Conservation (phyloP, 345 rosid genomes). For the Balakata baccata region DNA sequence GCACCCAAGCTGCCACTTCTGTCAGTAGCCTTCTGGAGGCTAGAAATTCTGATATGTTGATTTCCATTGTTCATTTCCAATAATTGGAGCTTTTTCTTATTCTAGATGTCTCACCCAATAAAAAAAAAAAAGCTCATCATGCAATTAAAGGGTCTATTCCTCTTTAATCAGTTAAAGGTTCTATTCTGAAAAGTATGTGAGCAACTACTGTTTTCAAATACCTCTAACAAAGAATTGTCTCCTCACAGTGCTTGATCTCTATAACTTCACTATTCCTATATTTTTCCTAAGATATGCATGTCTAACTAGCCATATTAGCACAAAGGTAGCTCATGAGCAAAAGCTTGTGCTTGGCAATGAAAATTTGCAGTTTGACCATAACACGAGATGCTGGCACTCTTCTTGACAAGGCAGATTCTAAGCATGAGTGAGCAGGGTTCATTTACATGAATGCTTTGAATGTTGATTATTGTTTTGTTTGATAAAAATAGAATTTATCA, state of each 20-base stretch:
- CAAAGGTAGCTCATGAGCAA: neutral
- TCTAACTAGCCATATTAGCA: neutral
- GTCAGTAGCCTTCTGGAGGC: neutral
- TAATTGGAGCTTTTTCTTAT: neutral
- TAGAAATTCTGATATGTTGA: neutral
- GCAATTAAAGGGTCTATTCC: neutral
- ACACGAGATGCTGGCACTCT: constrained; percentile 4
- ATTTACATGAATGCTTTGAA: too few species aligned
- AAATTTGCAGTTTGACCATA: neutral
- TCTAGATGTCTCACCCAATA: neutral
- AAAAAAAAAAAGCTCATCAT: neutral
- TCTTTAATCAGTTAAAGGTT: neutral
- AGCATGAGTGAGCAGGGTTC: too few species aligned
- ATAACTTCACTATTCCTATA: neutral
- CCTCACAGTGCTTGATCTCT: neutral
- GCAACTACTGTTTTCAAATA: neutral
- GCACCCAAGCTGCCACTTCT: neutral
- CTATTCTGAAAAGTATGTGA: neutral
- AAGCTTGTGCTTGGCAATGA: neutral
- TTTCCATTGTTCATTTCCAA: neutral
- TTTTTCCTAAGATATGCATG: neutral
- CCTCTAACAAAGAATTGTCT: neutral
- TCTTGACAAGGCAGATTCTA: too few species aligned
- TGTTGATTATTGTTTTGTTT: too few species aligned
- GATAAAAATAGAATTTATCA: too few species aligned